These are phyloP conservation scores for Globisporangium splendens DNA, from an alignment of 352 stramenopile species.

Conservation along the genomic window DNA sequence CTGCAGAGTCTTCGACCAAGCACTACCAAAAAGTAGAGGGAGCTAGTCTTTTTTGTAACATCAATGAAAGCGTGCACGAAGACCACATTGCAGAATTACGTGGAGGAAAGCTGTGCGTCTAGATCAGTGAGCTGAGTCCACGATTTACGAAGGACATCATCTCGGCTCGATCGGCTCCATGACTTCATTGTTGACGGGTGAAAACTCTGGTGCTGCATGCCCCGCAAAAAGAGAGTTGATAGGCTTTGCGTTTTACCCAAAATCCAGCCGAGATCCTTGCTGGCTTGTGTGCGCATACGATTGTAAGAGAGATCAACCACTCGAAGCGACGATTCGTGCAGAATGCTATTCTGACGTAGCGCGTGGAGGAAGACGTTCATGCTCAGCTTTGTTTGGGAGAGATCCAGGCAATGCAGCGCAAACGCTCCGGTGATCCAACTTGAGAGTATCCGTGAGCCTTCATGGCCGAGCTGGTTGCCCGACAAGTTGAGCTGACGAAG, in stretches of 20 bases:
- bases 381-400: slow-evolving; percentile 57
- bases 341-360: slow-evolving; percentile 59
- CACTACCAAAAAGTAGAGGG: slow-evolving; percentile 13
- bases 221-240: slow-evolving; percentile 53
- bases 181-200: slow-evolving; percentile 18
- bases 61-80: too few species aligned
- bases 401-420: slow-evolving; percentile 49
- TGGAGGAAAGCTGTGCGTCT: too few species aligned
- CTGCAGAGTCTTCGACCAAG: slow-evolving; percentile 41
- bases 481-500: slow-evolving; percentile 62
- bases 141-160: slow-evolving; percentile 11
- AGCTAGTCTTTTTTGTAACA: too few species aligned
- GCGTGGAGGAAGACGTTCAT: slow-evolving; percentile 49
- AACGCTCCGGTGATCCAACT: slow-evolving; percentile 58
- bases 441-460: slow-evolving; percentile 41
- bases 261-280: slow-evolving; percentile 50
- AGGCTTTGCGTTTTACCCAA: slow-evolving; percentile 63
- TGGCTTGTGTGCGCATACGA: slow-evolving; percentile 46
- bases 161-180: slow-evolving; percentile 5
- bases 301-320: slow-evolving; percentile 73
- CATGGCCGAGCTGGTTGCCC: slow-evolving; percentile 42
- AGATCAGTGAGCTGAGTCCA: slow-evolving; percentile 10
- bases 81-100: too few species aligned
- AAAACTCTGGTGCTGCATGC: slow-evolving; percentile 36
- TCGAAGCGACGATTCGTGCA: slow-evolving; percentile 60